Base-by-base conservation (phyloP, 768 basidiomycete species). In the Clitopilus passeckerianus region DNA sequence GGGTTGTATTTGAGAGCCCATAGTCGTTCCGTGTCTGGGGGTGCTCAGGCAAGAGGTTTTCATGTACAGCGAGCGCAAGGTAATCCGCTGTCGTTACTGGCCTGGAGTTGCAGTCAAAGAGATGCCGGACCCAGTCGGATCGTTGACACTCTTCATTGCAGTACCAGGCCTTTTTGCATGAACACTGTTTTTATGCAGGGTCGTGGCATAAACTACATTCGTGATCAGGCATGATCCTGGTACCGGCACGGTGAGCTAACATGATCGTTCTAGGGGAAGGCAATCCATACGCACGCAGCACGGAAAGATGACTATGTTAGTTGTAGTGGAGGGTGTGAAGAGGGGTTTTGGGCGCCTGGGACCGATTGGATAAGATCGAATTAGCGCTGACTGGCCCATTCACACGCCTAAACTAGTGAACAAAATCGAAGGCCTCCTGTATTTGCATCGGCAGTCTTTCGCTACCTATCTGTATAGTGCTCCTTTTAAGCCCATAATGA, bases 11-110 rank as follows among this genome's bases (percentile, higher is more conserved):
- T 1, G 57, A 41, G 52, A 78, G 77, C 1, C 77, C 76, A 57
- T 72, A 78, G 57, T 77, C 75, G 23, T 61, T 27, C 15, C 66
- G 57, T 10, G 77, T 77, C 55, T 73, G 68, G 0, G 56, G 33
- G 60, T 77, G 62, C 6, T 67, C 63, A 5, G 75, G 77, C 8
- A 74, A 18, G 7, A 57, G 34, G 54, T 74, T 60, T 34, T 56
- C 7, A 18, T 62, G 46, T 22, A 63, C 65, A 10, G 74, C 74
- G 23, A 64, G 67, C 0, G 67, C 65, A 33, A 78, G 69, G 57
- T 71, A 61, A 57, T 76, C 65, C 35, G 70, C 70, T 6, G 72
- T 72, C 60, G 60, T 71, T 58, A 75, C 66, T 5, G 65, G 59
- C 20, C 62, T 35, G 7, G 53, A 54, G 20, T 70, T 66, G 63